These are phyloP conservation scores for Phlebiopsis gigantea DNA, from an alignment of 768 basidiomycete species.

Conservation along the genomic window DNA sequence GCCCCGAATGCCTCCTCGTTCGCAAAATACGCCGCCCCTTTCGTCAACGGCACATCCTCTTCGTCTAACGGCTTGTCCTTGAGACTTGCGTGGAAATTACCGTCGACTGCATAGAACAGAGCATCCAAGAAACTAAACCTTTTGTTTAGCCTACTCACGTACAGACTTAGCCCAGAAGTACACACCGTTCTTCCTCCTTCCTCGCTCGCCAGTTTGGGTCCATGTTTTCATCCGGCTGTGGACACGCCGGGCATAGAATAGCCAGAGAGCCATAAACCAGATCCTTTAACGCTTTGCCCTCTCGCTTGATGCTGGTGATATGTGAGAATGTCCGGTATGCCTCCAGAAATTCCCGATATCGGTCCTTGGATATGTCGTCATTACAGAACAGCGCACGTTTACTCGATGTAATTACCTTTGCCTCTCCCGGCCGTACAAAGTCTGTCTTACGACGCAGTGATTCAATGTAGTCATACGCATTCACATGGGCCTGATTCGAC, in stretches of 20 bases:
- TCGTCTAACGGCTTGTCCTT: slow-evolving; percentile 10
- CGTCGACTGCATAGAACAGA: slow-evolving; percentile 9
- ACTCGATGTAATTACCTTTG: not conserved
- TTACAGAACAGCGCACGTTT: not conserved
- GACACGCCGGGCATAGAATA: slow-evolving; percentile 14
- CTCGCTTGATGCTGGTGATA: not conserved
- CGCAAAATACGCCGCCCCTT: slow-evolving; percentile 13
- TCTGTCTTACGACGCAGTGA: slow-evolving; percentile 1
- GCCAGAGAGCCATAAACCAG: slow-evolving; percentile 2
- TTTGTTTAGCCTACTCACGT: not conserved
- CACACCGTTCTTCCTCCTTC: not conserved
- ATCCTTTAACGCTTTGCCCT: not conserved
- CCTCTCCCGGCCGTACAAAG: not conserved
- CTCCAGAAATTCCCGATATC: slow-evolving; percentile 11
- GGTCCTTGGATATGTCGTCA: slow-evolving; percentile 10
- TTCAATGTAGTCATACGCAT: not conserved
- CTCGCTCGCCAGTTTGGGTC: slow-evolving; percentile 8
- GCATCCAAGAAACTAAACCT: slow-evolving; percentile 10
- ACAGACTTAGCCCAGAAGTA: no score
- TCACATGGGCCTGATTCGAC: not conserved
- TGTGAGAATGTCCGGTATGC: slow-evolving; percentile 3
- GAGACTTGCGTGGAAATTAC: slow-evolving; percentile 13
- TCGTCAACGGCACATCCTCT: slow-evolving; percentile 10
- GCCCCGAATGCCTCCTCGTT: slow-evolving; percentile 7
- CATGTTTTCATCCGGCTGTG: slow-evolving; percentile 17